Evolutionary conservation across 2,329 filamentous ascomycete genomes (phyloP).

Genomic region (Biscogniauxia mediterranea): DNA sequence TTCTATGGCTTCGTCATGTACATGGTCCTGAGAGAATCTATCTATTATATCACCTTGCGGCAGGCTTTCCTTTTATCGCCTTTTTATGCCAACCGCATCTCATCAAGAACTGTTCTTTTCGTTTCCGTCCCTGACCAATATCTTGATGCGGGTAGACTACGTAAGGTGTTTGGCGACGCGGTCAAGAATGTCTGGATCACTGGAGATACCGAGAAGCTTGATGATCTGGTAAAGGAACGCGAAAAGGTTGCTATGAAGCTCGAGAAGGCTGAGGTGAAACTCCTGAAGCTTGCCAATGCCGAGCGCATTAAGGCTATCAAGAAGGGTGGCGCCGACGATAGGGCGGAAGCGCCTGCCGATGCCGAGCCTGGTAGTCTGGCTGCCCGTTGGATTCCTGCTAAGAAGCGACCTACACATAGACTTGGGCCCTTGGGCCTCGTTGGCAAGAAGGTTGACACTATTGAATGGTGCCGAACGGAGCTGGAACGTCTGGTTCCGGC

Average conservation of each 20-base stretch:
- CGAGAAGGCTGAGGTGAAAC: conserved; percentile 81
- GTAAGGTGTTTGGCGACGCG: conserved; percentile 76
- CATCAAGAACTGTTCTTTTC: conserved; percentile 86
- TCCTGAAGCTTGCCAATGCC: conserved; percentile 76
- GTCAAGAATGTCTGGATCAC: conserved; percentile 85
- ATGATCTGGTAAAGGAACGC: conserved; percentile 77
- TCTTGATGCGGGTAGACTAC: conserved; percentile 71
- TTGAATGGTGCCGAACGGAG: conserved; percentile 81
- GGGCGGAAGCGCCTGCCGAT: conserved; percentile 52
- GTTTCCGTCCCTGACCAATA: conserved; percentile 79
- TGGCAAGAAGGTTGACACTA: conserved; percentile 90
- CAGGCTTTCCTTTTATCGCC: conserved; percentile 90
- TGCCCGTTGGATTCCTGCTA: conserved; percentile 69
- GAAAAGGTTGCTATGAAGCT: conserved; percentile 78
- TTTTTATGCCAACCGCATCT: conserved; percentile 79
- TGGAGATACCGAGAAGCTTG: conserved; percentile 72
- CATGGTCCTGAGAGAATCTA: conserved; percentile 80
- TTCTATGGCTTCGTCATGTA: conserved; percentile 89
- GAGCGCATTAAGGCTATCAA: conserved; percentile 67
- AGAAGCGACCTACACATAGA: conserved; percentile 74
- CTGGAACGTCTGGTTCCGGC: conserved; percentile 72
- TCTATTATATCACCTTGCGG: conserved; percentile 89
- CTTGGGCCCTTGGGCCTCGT: conserved; percentile 67
- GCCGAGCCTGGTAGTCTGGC: conserved; percentile 69
- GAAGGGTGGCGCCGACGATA: conserved; percentile 47